phyloP scores from a whole-genome alignment of 495 filamentous ascomycete species.

The Hyaloscypha variabilis region DNA sequence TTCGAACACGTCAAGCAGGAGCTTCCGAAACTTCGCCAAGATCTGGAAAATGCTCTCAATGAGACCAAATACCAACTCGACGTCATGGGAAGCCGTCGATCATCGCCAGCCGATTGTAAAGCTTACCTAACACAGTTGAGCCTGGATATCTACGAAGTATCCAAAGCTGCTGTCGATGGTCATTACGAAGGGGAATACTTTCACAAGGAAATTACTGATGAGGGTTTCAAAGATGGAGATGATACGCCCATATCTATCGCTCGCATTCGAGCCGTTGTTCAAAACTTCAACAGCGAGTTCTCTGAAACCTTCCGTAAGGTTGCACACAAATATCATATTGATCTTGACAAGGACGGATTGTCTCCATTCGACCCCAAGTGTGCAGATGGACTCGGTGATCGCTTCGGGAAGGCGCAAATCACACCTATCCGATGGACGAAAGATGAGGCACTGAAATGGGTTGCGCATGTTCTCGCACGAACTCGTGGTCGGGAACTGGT shows the following conservation, averaged over 20 bases:
- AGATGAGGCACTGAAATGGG: constrained; percentile 30
- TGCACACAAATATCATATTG: constrained; percentile 37
- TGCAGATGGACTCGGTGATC: neutral
- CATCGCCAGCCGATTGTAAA: constrained; percentile 26
- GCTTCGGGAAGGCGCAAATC: too few species aligned
- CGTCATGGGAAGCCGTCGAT: constrained; percentile 19
- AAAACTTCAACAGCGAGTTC: constrained; percentile 35
- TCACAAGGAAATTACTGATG: neutral
- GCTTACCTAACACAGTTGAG: constrained; percentile 34
- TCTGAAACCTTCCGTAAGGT: constrained; percentile 23
- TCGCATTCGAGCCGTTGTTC: constrained; percentile 36
- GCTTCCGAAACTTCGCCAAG: constrained; percentile 35
- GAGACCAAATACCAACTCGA: constrained; percentile 7
- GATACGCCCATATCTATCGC: constrained; percentile 19
- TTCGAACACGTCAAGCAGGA: constrained; percentile 45
- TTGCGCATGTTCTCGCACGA: constrained; percentile 21
- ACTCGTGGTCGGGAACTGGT: constrained; percentile 46
- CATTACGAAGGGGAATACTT: constrained; percentile 37
- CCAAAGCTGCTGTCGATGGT: constrained; percentile 36
- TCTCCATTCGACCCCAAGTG: neutral
- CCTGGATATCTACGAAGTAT: constrained; percentile 33
- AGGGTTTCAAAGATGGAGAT: constrained; percentile 16
- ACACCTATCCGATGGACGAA: constrained; percentile 18
- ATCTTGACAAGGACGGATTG: constrained; percentile 1
- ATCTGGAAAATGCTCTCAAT: constrained; percentile 18